A percentile compares a stretch with the other conserved stretches of the same genome.
These are phyloP conservation scores for Boehmeria nivea DNA, from an alignment of 306 rosid species.

Conservation along the genomic window DNA sequence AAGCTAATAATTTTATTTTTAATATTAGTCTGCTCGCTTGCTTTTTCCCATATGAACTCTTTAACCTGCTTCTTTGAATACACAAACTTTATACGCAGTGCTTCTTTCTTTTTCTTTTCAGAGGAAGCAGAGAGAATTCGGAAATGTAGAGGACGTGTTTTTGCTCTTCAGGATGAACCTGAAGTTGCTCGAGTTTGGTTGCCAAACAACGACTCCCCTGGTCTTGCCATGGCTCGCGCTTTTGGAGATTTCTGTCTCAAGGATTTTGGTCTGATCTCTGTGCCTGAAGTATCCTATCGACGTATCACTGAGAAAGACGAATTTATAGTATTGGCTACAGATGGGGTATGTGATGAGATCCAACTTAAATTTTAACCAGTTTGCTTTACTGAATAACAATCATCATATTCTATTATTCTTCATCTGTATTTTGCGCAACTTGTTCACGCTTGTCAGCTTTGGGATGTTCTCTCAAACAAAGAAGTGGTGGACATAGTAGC, in stretches of 20 bases:
- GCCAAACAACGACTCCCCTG: conserved; percentile 90
- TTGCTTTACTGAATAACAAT: conserved; percentile 1
- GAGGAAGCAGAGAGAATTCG: conserved; percentile 95
- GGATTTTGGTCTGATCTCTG: conserved; percentile 93
- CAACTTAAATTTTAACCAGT: conserved; percentile 3
- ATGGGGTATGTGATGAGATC: conserved; percentile 58
- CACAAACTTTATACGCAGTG: neutral
- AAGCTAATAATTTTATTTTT: too few relatives aligned
- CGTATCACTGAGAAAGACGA: conserved; percentile 67
- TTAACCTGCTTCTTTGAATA: too few relatives aligned
- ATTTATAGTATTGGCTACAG: conserved; percentile 89
- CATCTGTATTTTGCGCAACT: conserved; percentile 3
- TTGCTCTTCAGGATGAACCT: conserved; percentile 95
- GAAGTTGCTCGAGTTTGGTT: conserved; percentile 96
- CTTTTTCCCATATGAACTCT: too few relatives aligned
- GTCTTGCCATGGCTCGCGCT: conserved; percentile 99
- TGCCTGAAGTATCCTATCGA: conserved; percentile 76
- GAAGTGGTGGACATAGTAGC: conserved; percentile 91
- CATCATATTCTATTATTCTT: neutral
- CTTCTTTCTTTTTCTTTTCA: conserved; percentile 20
- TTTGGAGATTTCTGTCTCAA: conserved; percentile 98
- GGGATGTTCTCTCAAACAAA: conserved; percentile 95
- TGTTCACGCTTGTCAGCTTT: too few relatives aligned
- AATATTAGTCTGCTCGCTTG: too few relatives aligned
- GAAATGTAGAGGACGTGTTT: conserved; percentile 85